Conservation (phyloP, 208 protist species). For the Acanthamoeba triangularis region DNA sequence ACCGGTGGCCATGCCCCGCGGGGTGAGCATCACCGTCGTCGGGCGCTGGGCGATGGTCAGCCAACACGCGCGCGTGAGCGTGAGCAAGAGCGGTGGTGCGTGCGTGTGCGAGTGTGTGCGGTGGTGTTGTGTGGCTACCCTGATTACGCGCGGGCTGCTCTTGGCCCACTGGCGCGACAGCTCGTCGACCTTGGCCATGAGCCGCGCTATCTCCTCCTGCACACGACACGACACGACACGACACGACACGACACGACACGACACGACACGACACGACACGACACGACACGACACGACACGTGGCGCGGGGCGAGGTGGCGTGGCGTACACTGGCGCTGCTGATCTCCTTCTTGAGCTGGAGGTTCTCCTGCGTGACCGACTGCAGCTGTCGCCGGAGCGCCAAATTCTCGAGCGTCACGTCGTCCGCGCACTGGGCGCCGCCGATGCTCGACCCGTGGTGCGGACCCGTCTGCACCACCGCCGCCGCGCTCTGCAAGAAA, state of each 20-base stretch:
- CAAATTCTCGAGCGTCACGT: not conserved
- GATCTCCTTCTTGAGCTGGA: slow-evolving; percentile 31
- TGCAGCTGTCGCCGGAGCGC: slow-evolving; percentile 2
- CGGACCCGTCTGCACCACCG: too few relatives aligned
- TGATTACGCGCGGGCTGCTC: not conserved
- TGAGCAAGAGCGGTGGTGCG: not conserved
- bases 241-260: not conserved
- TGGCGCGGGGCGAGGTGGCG: too few relatives aligned
- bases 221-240: not conserved
- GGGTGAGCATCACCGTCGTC: not conserved
- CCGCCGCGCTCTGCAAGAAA: too few relatives aligned
- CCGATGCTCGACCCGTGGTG: too few relatives aligned
- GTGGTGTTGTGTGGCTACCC: not conserved
- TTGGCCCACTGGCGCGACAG: slow-evolving; percentile 1
- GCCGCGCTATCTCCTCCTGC: not conserved
- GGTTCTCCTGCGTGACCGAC: not conserved
- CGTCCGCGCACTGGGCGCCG: not conserved
- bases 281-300: not conserved
- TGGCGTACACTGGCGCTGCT: not conserved
- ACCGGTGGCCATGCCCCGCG: not conserved
- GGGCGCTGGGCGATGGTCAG: not conserved
- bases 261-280: not conserved
- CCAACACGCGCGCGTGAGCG: not conserved
- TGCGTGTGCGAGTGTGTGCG: not conserved
- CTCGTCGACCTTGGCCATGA: slow-evolving; percentile 4